Evolutionary conservation across 345 rosid species (phyloP).

Genomic region (Salix brachista): DNA sequence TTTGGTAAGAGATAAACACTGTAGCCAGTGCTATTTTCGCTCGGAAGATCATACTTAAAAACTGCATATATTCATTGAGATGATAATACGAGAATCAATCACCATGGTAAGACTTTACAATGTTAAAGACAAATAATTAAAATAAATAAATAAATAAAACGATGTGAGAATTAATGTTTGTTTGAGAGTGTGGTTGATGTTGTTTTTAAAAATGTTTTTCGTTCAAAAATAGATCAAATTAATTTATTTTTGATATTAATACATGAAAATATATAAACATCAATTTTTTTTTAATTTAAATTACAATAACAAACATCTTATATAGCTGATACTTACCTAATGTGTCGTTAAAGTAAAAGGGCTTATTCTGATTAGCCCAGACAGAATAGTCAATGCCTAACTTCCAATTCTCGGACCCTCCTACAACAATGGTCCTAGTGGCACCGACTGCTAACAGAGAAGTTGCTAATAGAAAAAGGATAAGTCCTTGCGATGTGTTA

Average conservation of each 20-base stretch:
- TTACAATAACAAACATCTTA: too few relatives aligned
- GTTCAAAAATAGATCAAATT: too few relatives aligned
- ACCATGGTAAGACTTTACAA: too few relatives aligned
- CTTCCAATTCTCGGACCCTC: conserved; percentile 58
- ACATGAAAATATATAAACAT: too few relatives aligned
- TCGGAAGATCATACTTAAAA: conserved; percentile 60
- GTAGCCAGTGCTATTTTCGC: conserved; percentile 14
- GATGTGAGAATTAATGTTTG: too few relatives aligned
- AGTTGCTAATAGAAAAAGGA: not conserved
- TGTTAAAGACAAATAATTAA: too few relatives aligned
- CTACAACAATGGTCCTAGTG: conserved; percentile 48
- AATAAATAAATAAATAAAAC: too few relatives aligned
- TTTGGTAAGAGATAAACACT: conserved; percentile 23
- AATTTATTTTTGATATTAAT: too few relatives aligned
- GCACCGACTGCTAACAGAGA: not conserved
- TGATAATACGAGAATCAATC: too few relatives aligned
- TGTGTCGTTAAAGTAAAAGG: conserved; percentile 52
- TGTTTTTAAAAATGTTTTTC: too few relatives aligned
- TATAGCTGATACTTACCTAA: conserved; percentile 35
- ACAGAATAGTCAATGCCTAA: conserved; percentile 50
- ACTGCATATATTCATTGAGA: conserved; percentile 32
- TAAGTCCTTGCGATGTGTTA: not conserved
- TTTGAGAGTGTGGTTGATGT: too few relatives aligned
- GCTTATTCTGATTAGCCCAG: conserved; percentile 54
- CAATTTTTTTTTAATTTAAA: too few relatives aligned